These are phyloP conservation scores for Kodamaea lidongshanica DNA, from an alignment of 805 yeast species.

Conservation along the genomic window DNA sequence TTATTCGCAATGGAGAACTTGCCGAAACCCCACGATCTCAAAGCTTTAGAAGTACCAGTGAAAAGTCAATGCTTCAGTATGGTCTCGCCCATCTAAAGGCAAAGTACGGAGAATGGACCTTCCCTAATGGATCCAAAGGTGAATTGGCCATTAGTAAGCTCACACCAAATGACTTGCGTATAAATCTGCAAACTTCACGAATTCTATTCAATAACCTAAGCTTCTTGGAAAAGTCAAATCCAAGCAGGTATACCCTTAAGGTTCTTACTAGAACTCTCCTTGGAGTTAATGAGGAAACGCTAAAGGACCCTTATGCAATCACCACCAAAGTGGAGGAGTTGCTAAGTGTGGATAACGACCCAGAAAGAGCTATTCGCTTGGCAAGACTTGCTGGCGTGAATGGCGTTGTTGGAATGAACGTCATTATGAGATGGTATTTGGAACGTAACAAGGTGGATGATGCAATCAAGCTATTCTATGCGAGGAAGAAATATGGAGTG, in stretches of 20 bases:
- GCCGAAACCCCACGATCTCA: too few relatives aligned
- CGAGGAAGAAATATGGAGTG: constrained; percentile 59
- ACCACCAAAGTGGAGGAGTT: constrained; percentile 49
- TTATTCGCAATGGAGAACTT: too few relatives aligned
- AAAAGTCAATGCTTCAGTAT: constrained; percentile 12
- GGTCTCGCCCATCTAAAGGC: constrained; percentile 24
- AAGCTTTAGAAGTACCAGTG: too few relatives aligned
- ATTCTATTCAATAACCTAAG: constrained; percentile 25
- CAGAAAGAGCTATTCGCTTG: constrained; percentile 49
- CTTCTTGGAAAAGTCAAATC: constrained; percentile 16
- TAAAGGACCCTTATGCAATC: constrained; percentile 53
- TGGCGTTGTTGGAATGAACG: constrained; percentile 51
- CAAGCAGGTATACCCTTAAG: not conserved
- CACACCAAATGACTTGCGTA: constrained; percentile 19
- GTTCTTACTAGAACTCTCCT: constrained; percentile 25
- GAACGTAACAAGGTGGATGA: constrained; percentile 36
- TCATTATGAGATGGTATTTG: constrained; percentile 48
- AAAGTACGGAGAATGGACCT: constrained; percentile 23
- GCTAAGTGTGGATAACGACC: constrained; percentile 40
- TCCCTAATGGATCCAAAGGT: constrained; percentile 22
- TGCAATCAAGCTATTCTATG: constrained; percentile 46
- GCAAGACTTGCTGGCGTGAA: constrained; percentile 38
- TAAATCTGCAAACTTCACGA: constrained; percentile 16
- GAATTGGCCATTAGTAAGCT: constrained; percentile 19
- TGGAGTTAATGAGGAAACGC: constrained; percentile 53